Base-by-base conservation (phyloP, 495 filamentous ascomycete species). In the Neurospora sp. region DNA sequence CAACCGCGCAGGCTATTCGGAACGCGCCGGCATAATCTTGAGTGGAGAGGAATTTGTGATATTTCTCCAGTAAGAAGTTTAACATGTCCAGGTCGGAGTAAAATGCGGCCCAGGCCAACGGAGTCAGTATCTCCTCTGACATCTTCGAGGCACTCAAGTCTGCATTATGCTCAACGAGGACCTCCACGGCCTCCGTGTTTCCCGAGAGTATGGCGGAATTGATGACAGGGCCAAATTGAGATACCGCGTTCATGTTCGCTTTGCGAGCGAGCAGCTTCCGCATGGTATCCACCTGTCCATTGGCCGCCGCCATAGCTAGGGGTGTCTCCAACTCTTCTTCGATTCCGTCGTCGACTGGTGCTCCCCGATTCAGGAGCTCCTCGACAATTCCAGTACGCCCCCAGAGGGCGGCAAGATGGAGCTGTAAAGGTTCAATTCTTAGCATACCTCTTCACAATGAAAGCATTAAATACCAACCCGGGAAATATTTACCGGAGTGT, bases 361-460 rank as follows among this genome's bases (percentile, higher is more conserved):
- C 80, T 8, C 77, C 79, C 37, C 66, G 73, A n/a, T 78, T 72
- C 12, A 83, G 79, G 8, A 83, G 72, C 41, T 78, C 76, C 42
- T 82, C 80, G 35, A 82, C 77, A 18, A 81, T 78, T 10, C 80
- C 76, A 3, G 78, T 72, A 10, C 76, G 76, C 4, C 82, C 82
- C 35, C 78, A 78, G 23, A 38, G 71, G 39, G 82, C 82, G 5
- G 82, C 82, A 31, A 82, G 74, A 23, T 83, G 81, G 27, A 83
- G 71, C 75, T 42, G 14, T 42, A 42, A 42, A 39, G 35, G 39
- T 12, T 40, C 39, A 12, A 10, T 12, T 12, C 4, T 40, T 12
- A 40, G 39, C 39, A 40, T 12, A 40, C 11, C 10, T 40, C 39
- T 4, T 40, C 39, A 37, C 35, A 37, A 6, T 9, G 11, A 40